Percentiles rank a stretch among this genome's conserved stretches.
These are phyloP conservation scores for Sisymbrium irio DNA, from an alignment of 345 rosid species.

Conservation along the genomic window DNA sequence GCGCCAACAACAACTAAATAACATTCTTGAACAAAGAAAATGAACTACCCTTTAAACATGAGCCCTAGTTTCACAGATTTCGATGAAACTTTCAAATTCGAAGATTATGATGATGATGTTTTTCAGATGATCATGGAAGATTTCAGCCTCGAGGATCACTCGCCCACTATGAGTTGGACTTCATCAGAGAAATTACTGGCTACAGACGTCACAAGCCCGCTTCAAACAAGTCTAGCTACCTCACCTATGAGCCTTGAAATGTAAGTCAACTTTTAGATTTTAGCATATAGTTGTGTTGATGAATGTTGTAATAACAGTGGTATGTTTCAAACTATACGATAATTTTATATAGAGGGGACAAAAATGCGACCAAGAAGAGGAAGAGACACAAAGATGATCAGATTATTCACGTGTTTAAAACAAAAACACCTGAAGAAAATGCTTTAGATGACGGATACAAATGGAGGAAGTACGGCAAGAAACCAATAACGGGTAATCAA, in stretches of 20 bases:
- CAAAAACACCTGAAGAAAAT: background rate
- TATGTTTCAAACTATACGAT: background rate
- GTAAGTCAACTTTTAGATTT: constrained; percentile 9
- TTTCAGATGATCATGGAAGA: constrained; percentile 25
- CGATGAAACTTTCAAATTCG: constrained; percentile 6
- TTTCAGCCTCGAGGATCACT: constrained; percentile 24
- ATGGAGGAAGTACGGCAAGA: constrained; percentile 56
- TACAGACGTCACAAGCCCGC: constrained; percentile 27
- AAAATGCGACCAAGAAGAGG: constrained; percentile 29
- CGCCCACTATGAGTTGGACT: constrained; percentile 28
- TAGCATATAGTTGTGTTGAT: background rate
- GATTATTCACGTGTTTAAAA: constrained; percentile 26
- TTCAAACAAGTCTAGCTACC: constrained; percentile 19
- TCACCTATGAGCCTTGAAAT: constrained; percentile 28
- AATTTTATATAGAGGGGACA: constrained; percentile 19
- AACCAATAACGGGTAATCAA: constrained; percentile 39
- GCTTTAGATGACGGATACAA: constrained; percentile 30
- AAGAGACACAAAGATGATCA: constrained; percentile 17
- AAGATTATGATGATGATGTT: background rate
- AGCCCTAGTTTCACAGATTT: constrained; percentile 28
- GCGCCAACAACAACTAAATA: background rate
- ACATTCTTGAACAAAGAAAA: background rate
- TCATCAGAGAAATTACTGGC: constrained; percentile 27
- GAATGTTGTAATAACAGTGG: background rate
- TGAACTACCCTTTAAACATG: constrained; percentile 37